These are phyloP conservation scores for Jackrogersella minutella DNA, from an alignment of 495 filamentous ascomycete genomes.

Conservation along the genomic window DNA sequence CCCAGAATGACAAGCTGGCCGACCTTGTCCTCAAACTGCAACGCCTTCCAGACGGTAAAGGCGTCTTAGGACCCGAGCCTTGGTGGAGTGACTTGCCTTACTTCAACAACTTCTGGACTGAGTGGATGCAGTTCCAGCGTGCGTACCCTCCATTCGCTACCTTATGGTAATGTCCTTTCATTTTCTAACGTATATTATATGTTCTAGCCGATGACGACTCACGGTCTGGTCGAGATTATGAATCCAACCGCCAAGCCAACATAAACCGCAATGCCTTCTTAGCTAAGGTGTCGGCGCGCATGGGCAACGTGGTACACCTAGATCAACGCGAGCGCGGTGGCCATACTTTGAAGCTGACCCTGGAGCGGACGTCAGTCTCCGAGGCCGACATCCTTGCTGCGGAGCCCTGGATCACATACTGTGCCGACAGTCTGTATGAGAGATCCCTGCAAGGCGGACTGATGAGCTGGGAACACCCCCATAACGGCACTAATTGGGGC, in stretches of 20 bases:
- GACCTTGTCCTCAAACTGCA: constrained; percentile 19
- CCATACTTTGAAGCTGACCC: constrained; percentile 1
- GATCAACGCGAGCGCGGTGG: constrained; percentile 28
- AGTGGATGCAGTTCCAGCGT: constrained; percentile 23
- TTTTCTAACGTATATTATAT: background rate
- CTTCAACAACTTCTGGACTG: constrained; percentile 23
- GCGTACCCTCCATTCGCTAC: background rate
- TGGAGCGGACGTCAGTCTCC: constrained; percentile 14
- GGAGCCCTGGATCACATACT: constrained; percentile 14
- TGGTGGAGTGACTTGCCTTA: constrained; percentile 22
- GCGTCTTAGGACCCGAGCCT: constrained; percentile 11
- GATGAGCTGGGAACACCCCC: no score
- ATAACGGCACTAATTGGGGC: constrained; percentile 3
- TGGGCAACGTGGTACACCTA: background rate
- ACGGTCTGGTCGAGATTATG: background rate
- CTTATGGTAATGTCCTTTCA: no score
- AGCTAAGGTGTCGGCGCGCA: constrained; percentile 13
- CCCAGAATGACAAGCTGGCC: constrained; percentile 26
- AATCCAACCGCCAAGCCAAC: constrained; percentile 6
- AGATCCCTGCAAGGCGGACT: background rate
- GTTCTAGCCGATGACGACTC: background rate
- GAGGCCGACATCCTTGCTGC: constrained; percentile 7
- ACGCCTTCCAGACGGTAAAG: constrained; percentile 19
- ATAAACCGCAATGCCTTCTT: constrained; percentile 28
- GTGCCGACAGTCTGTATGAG: constrained; percentile 16